Conservation (phyloP, 495 filamentous ascomycete genomes). For the Alectoria sarmentosa region DNA sequence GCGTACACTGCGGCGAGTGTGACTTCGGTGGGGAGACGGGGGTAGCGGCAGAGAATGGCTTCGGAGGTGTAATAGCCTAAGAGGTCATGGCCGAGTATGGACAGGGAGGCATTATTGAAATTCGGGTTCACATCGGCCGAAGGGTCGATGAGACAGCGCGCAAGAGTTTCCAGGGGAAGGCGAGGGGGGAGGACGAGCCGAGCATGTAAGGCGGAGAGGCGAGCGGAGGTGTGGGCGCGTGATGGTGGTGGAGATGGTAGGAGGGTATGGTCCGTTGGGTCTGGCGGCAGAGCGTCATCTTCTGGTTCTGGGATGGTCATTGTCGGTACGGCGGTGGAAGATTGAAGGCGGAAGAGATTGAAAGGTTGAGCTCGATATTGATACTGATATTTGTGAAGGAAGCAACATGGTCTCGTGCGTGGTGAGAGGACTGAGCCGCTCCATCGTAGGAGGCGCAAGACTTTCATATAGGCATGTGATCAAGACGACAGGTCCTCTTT, state of each 20-base stretch:
- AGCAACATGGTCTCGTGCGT: slow-evolving; percentile 43
- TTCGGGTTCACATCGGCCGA: slow-evolving; percentile 67
- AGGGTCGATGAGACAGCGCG: slow-evolving; percentile 74
- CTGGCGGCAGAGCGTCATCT: slow-evolving; percentile 21
- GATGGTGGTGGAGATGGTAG: slow-evolving; percentile 62
- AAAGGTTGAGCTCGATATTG: slow-evolving; percentile 22
- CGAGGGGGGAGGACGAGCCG: slow-evolving; percentile 76
- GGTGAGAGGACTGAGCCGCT: slow-evolving; percentile 60
- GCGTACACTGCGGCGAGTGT: slow-evolving; percentile 77
- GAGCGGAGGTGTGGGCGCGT: slow-evolving; percentile 67
- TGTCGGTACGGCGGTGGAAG: slow-evolving; percentile 18
- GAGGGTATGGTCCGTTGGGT: slow-evolving; percentile 6
- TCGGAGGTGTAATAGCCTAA: slow-evolving; percentile 83
- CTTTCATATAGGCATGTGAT: slow-evolving; percentile 51
- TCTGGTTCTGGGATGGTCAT: slow-evolving; percentile 17
- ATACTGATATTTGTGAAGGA: slow-evolving; percentile 34
- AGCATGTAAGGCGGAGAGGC: slow-evolving; percentile 88
- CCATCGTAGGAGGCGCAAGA: slow-evolving; percentile 63
- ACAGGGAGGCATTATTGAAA: slow-evolving; percentile 79
- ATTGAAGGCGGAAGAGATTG: slow-evolving; percentile 28
- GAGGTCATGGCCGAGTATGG: slow-evolving; percentile 72
- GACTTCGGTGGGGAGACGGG: slow-evolving; percentile 77
- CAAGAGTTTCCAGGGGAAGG: slow-evolving; percentile 79
- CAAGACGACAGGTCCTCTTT: neutral
- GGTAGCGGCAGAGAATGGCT: slow-evolving; percentile 77